A percentile compares a stretch with the other conserved stretches of the same genome.
phyloP scores from a whole-genome alignment of 2,329 filamentous ascomycete genomes.

The Periconia digitata region DNA sequence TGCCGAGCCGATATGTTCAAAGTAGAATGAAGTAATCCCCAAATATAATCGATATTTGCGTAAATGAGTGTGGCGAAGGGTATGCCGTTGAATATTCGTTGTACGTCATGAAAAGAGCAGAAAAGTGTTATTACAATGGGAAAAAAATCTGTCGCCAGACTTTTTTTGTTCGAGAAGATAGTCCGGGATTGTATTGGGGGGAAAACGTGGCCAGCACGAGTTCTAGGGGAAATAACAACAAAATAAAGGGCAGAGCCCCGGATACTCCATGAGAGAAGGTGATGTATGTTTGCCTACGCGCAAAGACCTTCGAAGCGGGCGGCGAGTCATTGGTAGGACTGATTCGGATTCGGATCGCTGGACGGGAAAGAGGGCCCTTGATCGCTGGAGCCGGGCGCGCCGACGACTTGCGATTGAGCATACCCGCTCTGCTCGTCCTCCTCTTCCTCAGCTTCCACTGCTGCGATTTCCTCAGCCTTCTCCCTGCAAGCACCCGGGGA shows the following conservation, averaged over 20 bases:
- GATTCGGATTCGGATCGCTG: slow-evolving; percentile 32
- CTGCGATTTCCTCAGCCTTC: slow-evolving; percentile 65
- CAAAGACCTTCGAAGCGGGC: slow-evolving; percentile 32
- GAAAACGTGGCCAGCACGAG: slow-evolving; percentile 38
- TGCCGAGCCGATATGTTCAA: slow-evolving; percentile 14
- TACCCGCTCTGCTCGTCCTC: slow-evolving; percentile 34
- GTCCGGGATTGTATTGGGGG: slow-evolving; percentile 13
- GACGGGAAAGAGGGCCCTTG: slow-evolving; percentile 17
- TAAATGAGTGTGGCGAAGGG: slow-evolving; percentile 29
- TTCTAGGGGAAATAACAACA: slow-evolving; percentile 9
- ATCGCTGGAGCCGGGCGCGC: slow-evolving; percentile 28
- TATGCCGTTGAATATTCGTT: slow-evolving; percentile 32
- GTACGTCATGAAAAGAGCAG: slow-evolving; percentile 33
- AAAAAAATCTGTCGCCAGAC: too few species aligned
- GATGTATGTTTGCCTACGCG: too few species aligned
- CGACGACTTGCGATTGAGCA: slow-evolving; percentile 32
- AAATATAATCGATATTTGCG: slow-evolving; percentile 7
- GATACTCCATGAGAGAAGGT: too few species aligned
- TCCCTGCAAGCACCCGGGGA: slow-evolving; percentile 86
- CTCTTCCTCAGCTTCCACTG: slow-evolving; percentile 28
- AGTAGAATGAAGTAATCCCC: slow-evolving; percentile 9
- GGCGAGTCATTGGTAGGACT: slow-evolving; percentile 40
- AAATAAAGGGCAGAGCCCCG: too few species aligned
- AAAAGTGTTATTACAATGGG: slow-evolving; percentile 33
- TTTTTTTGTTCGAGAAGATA: slow-evolving; percentile 16